Conservation (phyloP, 2,329 filamentous ascomycete species). For the Hymenoscyphus scutula region DNA sequence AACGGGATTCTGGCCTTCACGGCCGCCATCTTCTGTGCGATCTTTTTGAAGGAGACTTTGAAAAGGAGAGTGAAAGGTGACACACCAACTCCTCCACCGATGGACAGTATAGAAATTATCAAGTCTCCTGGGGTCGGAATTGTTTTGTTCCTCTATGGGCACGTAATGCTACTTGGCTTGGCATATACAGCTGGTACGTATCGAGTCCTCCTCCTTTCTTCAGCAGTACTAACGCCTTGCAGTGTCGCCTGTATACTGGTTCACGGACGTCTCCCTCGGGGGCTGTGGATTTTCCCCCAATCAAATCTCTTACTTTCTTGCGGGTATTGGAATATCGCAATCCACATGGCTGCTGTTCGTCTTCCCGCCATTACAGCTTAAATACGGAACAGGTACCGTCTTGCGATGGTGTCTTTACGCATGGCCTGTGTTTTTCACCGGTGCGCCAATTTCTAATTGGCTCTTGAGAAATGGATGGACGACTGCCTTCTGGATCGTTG, state of each 20-base stretch:
- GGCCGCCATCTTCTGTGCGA: conserved; percentile 48
- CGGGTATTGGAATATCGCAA: conserved; percentile 62
- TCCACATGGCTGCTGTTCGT: conserved; percentile 67
- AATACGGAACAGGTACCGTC: conserved; percentile 64
- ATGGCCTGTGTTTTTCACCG: conserved; percentile 64
- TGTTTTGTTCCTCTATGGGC: conserved; percentile 64
- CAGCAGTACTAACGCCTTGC: neutral
- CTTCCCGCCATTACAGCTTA: conserved; percentile 66
- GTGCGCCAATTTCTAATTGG: conserved; percentile 53
- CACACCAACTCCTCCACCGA: conserved; percentile 25
- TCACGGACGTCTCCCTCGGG: conserved; percentile 58
- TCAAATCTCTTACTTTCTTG: conserved; percentile 66
- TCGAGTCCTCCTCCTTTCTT: neutral
- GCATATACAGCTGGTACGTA: conserved; percentile 59
- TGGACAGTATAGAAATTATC: conserved; percentile 55
- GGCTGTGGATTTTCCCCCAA: conserved; percentile 62
- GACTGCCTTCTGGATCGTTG: conserved; percentile 34
- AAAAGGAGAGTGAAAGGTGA: conserved; percentile 29
- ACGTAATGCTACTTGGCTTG: conserved; percentile 67
- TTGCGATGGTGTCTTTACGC: conserved; percentile 54
- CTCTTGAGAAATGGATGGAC: conserved; percentile 49
- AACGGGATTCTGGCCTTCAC: conserved; percentile 53
- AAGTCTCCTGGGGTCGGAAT: conserved; percentile 61
- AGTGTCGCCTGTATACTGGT: conserved; percentile 67
- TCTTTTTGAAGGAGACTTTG: conserved; percentile 65